phyloP scores from a whole-genome alignment of 208 protist genomes.

The Giardia duodenalis region DNA sequence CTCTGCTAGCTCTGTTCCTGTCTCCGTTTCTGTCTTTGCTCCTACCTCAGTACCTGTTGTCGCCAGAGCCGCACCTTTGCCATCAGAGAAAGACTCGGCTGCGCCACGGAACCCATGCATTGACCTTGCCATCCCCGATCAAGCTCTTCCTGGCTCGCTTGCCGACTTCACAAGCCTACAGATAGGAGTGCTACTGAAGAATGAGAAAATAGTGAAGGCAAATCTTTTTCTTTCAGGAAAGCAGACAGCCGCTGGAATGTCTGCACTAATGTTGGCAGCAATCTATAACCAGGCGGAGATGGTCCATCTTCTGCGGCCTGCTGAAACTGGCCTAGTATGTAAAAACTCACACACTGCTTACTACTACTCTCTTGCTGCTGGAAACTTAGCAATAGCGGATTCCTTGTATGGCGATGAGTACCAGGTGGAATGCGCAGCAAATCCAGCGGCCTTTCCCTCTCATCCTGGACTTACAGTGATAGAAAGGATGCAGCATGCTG shows the following conservation, averaged over 20 bases:
- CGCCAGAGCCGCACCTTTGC: too few relatives aligned
- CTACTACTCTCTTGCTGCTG: background rate
- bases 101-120: too few relatives aligned
- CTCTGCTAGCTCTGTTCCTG: too few relatives aligned
- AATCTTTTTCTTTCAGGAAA: background rate
- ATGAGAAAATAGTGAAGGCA: too few relatives aligned
- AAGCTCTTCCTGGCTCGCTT: too few relatives aligned
- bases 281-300: background rate
- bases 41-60: too few relatives aligned
- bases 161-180: too few relatives aligned
- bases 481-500: background rate
- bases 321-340: background rate
- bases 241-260: background rate
- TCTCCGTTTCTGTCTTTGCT: too few relatives aligned
- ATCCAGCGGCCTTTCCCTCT: too few relatives aligned
- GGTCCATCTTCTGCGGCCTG: background rate
- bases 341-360: background rate
- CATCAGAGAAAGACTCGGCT: too few relatives aligned
- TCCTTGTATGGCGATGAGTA: background rate
- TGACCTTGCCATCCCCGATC: too few relatives aligned
- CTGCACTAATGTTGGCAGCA: background rate
- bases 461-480: background rate
- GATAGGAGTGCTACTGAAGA: too few relatives aligned
- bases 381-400: background rate
- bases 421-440: background rate